phyloP scores from a whole-genome alignment of 768 basidiomycete species.

The Lactifluus hygrophoroides region DNA sequence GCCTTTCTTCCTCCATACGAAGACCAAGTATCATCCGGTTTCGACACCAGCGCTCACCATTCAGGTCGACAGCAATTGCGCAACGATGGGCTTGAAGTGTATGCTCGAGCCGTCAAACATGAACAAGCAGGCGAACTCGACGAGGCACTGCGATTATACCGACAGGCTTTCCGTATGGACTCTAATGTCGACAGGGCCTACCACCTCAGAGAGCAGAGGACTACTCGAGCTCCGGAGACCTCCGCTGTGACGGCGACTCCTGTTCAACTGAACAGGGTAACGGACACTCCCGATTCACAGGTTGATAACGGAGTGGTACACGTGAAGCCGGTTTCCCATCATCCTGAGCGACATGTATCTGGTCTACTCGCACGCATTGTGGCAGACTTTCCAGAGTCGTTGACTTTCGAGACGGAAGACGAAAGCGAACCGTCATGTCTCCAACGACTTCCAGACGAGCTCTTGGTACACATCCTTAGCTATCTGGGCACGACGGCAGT shows the following conservation, averaged over 20 bases:
- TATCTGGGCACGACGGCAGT: slow-evolving; percentile 57
- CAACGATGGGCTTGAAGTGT: slow-evolving; percentile 51
- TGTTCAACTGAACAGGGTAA: neutral
- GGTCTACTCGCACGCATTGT: slow-evolving; percentile 42
- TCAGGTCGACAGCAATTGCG: slow-evolving; percentile 22
- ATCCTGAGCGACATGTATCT: slow-evolving; percentile 25
- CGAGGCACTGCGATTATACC: slow-evolving; percentile 67
- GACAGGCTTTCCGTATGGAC: slow-evolving; percentile 71
- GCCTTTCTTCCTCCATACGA: no score
- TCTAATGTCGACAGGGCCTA: slow-evolving; percentile 69
- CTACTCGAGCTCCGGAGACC: neutral
- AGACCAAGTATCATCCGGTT: no score
- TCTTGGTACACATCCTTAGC: slow-evolving; percentile 59
- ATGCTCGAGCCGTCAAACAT: slow-evolving; percentile 57
- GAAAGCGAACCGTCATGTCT: slow-evolving; percentile 51
- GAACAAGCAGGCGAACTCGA: slow-evolving; percentile 73
- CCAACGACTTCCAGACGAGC: slow-evolving; percentile 62
- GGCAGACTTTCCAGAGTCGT: slow-evolving; percentile 36
- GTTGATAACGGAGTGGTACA: neutral
- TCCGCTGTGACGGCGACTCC: neutral
- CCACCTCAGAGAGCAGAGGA: slow-evolving; percentile 42
- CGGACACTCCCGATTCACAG: neutral
- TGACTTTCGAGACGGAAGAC: slow-evolving; percentile 61
- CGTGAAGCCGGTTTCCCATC: slow-evolving; percentile 8
- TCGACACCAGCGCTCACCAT: no score